Percentiles rank a stretch among this genome's conserved stretches.
Conservation (phyloP, 305 asterid genomes). For the Nicotiana rustica region DNA sequence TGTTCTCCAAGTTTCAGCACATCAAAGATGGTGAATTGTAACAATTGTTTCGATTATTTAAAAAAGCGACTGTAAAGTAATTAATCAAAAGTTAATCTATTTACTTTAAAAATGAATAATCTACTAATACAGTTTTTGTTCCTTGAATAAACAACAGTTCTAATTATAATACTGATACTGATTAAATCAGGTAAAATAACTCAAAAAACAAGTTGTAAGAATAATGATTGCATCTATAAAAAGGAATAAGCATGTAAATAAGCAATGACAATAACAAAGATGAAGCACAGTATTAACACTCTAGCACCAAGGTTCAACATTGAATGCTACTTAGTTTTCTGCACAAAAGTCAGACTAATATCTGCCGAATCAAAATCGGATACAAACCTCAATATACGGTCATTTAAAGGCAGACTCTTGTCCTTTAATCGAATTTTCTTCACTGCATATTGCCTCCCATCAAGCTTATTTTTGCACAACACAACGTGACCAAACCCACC, state of each 20-base stretch:
- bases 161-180: slow-evolving; percentile 9
- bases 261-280: slow-evolving; percentile 25
- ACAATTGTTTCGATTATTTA: not conserved
- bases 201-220: slow-evolving; percentile 1
- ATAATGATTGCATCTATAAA: slow-evolving; percentile 14
- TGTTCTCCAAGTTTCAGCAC: not conserved
- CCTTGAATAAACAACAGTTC: not conserved
- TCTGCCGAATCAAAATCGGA: slow-evolving; percentile 31
- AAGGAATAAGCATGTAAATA: slow-evolving; percentile 27
- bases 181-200: not conserved
- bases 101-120: not conserved
- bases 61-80: slow-evolving; percentile 9
- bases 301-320: slow-evolving; percentile 29
- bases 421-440: slow-evolving; percentile 95
- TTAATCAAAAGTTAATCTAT: slow-evolving; percentile 19
- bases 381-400: slow-evolving; percentile 85
- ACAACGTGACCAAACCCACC: slow-evolving; percentile 99
- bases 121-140: slow-evolving; percentile 13
- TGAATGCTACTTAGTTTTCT: slow-evolving; percentile 27
- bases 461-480: slow-evolving; percentile 96
- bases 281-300: slow-evolving; percentile 21
- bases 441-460: slow-evolving; percentile 97
- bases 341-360: slow-evolving; percentile 16
- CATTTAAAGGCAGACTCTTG: slow-evolving; percentile 82
- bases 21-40: not conserved